Conservation (phyloP, 2,329 filamentous ascomycete genomes). For the Aspergillus viridinutans region DNA sequence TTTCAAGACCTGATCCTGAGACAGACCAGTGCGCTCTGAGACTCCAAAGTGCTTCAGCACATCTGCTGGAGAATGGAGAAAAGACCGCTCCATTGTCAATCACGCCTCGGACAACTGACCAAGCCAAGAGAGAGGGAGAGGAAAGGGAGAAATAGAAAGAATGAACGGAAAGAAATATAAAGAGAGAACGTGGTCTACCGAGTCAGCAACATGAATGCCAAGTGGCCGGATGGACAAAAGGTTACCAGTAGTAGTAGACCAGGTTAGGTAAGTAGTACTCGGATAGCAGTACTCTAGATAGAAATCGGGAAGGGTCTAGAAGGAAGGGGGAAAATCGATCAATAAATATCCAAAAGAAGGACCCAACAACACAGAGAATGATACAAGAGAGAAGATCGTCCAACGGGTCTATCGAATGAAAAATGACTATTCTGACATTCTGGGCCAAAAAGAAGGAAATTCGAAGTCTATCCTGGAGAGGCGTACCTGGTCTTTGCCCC, state of each 20-base stretch:
- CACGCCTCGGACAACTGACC: constrained; percentile 4
- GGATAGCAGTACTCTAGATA: constrained; percentile 1
- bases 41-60: constrained; percentile 52
- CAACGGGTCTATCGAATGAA: background rate
- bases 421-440: background rate
- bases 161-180: constrained; percentile 12
- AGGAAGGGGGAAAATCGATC: constrained; percentile 8
- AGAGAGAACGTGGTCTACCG: constrained; percentile 6
- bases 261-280: constrained; percentile 1
- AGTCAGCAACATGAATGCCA: constrained; percentile 23
- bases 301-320: constrained; percentile 20
- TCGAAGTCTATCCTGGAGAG: background rate
- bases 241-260: constrained; percentile 1
- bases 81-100: constrained; percentile 51
- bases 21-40: constrained; percentile 48
- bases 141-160: constrained; percentile 4
- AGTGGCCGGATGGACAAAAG: constrained; percentile 19
- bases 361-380: background rate
- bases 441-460: background rate
- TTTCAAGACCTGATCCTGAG: constrained; percentile 45
- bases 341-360: constrained; percentile 3
- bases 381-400: background rate
- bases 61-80: constrained; percentile 46
- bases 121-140: constrained; percentile 1
- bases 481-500: background rate